Evolutionary conservation across 768 basidiomycete genomes (phyloP).

Genomic region (Rhodosporidiobolus odoratus): DNA sequence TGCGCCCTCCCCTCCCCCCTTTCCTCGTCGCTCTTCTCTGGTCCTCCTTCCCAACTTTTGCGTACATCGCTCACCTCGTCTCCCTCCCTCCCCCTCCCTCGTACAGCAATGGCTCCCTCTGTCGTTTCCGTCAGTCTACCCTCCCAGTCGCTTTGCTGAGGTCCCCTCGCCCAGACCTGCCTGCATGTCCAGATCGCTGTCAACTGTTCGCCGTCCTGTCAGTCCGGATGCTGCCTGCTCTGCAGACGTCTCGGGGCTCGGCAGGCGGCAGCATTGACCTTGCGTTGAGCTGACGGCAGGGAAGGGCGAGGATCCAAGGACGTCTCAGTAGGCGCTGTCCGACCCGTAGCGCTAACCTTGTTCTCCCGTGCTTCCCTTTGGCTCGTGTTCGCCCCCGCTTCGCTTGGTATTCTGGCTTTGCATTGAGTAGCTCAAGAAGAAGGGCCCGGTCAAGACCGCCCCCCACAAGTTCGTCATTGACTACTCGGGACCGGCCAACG

Average conservation of each 20-base stretch:
- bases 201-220: no score
- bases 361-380: background rate
- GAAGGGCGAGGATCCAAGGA: background rate
- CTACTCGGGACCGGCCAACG: conserved; percentile 72
- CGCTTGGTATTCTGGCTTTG: background rate
- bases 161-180: background rate
- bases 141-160: conserved; percentile 29
- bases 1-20: background rate
- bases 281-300: no score
- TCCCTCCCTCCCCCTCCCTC: background rate
- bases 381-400: background rate
- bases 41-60: background rate
- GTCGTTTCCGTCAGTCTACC: conserved; percentile 26
- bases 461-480: conserved; percentile 71
- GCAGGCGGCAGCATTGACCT: background rate
- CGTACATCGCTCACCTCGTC: no score
- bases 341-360: background rate
- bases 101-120: conserved; percentile 33
- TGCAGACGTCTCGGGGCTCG: no score
- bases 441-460: conserved; percentile 53
- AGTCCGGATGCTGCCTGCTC: no score
- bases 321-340: conserved; percentile 36
- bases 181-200: no score
- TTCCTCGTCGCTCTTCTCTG: no score
- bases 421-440: conserved; percentile 27